Base-by-base conservation (phyloP, 2,329 filamentous ascomycete species). In the Diaporthe velutina region DNA sequence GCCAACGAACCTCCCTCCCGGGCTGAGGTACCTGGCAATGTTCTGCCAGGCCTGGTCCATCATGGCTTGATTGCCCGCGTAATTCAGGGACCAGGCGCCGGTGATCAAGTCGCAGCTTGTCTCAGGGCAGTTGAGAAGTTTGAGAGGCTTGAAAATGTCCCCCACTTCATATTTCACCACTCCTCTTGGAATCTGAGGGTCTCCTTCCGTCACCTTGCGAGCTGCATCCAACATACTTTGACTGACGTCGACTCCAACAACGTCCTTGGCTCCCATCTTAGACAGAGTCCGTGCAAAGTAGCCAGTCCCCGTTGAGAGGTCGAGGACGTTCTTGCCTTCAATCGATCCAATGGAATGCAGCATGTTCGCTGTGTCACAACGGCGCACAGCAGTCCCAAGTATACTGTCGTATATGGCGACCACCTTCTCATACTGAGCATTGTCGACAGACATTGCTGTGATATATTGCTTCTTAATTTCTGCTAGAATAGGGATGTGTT, bases 381-480 rank as follows among this genome's bases (percentile, higher is more conserved):
- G 64, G 64, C 64, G 64, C 22, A 52, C 45, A 28, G 45, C 45
- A 25, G 64, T 52, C 13, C 33, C 45, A 1, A 52, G 15, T 38
- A 67, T 38, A 22, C 64, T 67, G 42, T 67, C 64, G 45, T 67
- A 67, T 28, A 30, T 67, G 6, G 13, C 45, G 22, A 52, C 64
- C 33, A 67, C 64, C 30, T 52, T 67, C 64, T 52, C 64, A 35
- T 67, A 67, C 30, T 67, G 64, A 13, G 45, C 64, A n/a, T 67
- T 67, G 9, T 67, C 64, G 19, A 67, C 33, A 28, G 45, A 15
- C 64, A 67, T 67, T 28, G 15, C 9, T 28, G 22, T 22, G n/a
- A 38, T 13, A 1, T 30, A 7, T 42, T 33, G 60, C 19, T n/a
- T 5, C 10, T 15, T 9, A 15, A 22, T 8, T 35, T 28, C 33